Conservation (phyloP, 768 basidiomycete species). For the Phlebiopsis gigantea region DNA sequence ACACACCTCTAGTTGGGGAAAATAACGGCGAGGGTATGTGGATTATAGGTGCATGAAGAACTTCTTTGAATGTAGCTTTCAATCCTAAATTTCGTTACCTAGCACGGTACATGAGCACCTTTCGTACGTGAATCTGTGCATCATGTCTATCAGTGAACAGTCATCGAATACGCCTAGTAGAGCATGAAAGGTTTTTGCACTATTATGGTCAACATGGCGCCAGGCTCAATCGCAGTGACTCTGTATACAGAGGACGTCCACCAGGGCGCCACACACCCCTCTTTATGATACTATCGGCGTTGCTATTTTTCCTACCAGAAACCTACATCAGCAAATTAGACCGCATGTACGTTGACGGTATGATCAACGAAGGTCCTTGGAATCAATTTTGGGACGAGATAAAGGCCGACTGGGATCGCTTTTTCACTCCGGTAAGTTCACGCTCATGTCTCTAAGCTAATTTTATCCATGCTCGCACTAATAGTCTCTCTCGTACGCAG, state of each 20-base stretch:
- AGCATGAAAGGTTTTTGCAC: constrained; percentile 32
- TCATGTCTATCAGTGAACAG: background rate
- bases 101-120: background rate
- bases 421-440: constrained; percentile 35
- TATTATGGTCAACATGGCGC: constrained; percentile 38
- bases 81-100: background rate
- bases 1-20: background rate
- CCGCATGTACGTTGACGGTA: constrained; percentile 43
- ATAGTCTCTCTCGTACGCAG: too few species aligned
- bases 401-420: constrained; percentile 21
- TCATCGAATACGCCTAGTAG: constrained; percentile 15
- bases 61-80: background rate
- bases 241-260: constrained; percentile 12
- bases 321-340: constrained; percentile 40
- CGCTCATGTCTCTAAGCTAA: too few species aligned
- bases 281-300: background rate
- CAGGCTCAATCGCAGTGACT: constrained; percentile 32
- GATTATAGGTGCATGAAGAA: background rate
- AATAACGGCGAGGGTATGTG: background rate
- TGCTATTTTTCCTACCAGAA: constrained; percentile 30
- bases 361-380: constrained; percentile 40
- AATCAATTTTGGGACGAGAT: constrained; percentile 37
- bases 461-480: too few species aligned
- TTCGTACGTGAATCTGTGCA: background rate
- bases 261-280: constrained; percentile 7